Conservation (phyloP, 176 grass and related monocot genomes). For the Bolboschoenus planiculmis region DNA sequence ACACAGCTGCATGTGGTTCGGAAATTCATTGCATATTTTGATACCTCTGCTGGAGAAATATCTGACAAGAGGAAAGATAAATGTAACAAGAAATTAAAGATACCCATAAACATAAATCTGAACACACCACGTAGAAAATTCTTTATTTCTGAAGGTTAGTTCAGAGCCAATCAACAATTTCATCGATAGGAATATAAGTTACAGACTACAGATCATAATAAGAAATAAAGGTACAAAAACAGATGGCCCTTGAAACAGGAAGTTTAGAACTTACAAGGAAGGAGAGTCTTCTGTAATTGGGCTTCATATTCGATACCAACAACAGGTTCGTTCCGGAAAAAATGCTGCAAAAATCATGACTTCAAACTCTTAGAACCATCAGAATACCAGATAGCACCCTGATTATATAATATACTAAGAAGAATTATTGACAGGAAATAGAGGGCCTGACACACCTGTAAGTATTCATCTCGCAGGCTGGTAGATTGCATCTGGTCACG, state of each 20-base stretch:
- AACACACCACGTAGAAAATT: background rate
- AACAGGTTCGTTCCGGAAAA: slow-evolving; percentile 87
- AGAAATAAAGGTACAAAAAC: slow-evolving; percentile 1
- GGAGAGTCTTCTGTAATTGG: slow-evolving; percentile 92
- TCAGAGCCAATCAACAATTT: slow-evolving; percentile 7
- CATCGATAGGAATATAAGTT: background rate
- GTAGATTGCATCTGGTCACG: slow-evolving; percentile 99
- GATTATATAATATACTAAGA: background rate
- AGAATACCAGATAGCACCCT: slow-evolving; percentile 10
- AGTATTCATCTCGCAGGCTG: slow-evolving; percentile 74
- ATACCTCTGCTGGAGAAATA: slow-evolving; percentile 79
- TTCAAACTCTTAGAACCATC: slow-evolving; percentile 15
- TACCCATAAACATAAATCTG: background rate
- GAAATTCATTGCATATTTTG: slow-evolving; percentile 76
- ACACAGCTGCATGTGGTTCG: slow-evolving; percentile 88
- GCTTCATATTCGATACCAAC: slow-evolving; percentile 96
- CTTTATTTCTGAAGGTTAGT: background rate
- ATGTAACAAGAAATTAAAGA: slow-evolving; percentile 6
- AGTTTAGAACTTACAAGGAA: slow-evolving; percentile 62
- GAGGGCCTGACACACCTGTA: slow-evolving; percentile 56
- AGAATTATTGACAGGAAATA: slow-evolving; percentile 22
- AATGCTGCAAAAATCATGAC: slow-evolving; percentile 53
- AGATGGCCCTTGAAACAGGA: slow-evolving; percentile 11
- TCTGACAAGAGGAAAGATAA: slow-evolving; percentile 42
- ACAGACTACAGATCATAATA: background rate